Conservation (phyloP, 2,329 filamentous ascomycete genomes). For the Nannizziopsis arthrosporioides region DNA sequence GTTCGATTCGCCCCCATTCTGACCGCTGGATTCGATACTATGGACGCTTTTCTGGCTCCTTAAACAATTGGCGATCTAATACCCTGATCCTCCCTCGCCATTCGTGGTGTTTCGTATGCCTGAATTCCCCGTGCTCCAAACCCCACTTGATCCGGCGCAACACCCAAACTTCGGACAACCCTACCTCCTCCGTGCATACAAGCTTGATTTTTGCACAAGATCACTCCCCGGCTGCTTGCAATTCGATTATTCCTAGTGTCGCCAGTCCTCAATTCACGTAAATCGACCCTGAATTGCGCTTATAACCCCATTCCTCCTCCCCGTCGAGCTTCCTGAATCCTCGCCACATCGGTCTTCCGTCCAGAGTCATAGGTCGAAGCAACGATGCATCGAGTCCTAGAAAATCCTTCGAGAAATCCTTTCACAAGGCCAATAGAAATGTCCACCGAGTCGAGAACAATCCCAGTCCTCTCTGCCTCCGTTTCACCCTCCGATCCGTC, state of each 20-base stretch:
- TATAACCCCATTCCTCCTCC: background rate
- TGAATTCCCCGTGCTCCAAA: slow-evolving; percentile 2
- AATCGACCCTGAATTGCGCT: background rate
- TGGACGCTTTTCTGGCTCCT: background rate
- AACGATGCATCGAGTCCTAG: slow-evolving; percentile 33
- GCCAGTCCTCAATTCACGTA: background rate
- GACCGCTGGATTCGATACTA: background rate
- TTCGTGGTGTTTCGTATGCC: slow-evolving; percentile 7
- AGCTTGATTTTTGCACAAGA: background rate
- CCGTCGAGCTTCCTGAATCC: too few species aligned
- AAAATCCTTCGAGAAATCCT: slow-evolving; percentile 34
- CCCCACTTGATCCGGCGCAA: slow-evolving; percentile 9
- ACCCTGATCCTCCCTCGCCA: background rate
- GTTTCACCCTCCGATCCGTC: slow-evolving; percentile 33
- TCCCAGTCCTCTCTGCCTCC: slow-evolving; percentile 42
- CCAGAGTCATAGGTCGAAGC: background rate
- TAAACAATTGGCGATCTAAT: slow-evolving; percentile 1
- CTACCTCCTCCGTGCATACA: too few species aligned
- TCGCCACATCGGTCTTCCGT: background rate
- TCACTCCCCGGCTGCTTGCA: background rate
- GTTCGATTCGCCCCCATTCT: background rate
- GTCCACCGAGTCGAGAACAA: slow-evolving; percentile 39
- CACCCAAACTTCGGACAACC: background rate
- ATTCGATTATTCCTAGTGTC: background rate
- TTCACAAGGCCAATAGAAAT: slow-evolving; percentile 34